Base-by-base conservation (phyloP, 805 yeast genomes). In the Monosporozyma siamensis region DNA sequence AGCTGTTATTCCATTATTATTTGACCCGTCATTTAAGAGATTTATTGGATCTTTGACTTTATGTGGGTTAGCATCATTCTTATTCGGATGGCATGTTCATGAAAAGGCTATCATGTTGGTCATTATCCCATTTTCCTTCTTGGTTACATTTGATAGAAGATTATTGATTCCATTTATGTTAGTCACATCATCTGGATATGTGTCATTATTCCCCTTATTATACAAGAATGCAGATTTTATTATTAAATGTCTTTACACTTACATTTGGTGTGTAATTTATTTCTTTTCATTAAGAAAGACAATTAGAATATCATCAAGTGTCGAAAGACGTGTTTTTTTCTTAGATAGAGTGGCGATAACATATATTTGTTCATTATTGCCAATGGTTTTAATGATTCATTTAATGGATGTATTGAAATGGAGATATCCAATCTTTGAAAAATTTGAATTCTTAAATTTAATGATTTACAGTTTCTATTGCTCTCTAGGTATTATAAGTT, bases 71-170 rank as follows among this genome's bases (percentile, higher is more conserved):
- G 80, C 95, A 0, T 83, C 95, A 2, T 92, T 85, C 56, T 65
- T 92, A 39, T 92, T 92, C 64, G 98, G 99, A 4, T 92, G 97
- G 97, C 97, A 92, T 57, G 98, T 92, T 20, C 98, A 92, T 65
- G 98, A 92, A 63, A 92, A 92, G 71, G 97, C 97, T 0, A 77
- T 92, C n/a, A 72, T 92, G 70, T 61, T 89, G 17, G 81, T 90
- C 3, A 82, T 92, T 7, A 75, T 92, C 50, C 99, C 99, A 1
- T 79, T 86, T 60, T 73, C 92, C 6, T 80, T 92, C 58, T 63
- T 89, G 22, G 82, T 80, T 3, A 70, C 79, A 11, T 69, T 74
- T 30, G 95, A 87, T 55, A 72, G 81, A 45, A 71, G 94, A 42
- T 65, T 89, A 26, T 63, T 89, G 34, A 73, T 78, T 5, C 74